phyloP scores from a whole-genome alignment of 345 rosid species.

The Gossypium longicalyx region DNA sequence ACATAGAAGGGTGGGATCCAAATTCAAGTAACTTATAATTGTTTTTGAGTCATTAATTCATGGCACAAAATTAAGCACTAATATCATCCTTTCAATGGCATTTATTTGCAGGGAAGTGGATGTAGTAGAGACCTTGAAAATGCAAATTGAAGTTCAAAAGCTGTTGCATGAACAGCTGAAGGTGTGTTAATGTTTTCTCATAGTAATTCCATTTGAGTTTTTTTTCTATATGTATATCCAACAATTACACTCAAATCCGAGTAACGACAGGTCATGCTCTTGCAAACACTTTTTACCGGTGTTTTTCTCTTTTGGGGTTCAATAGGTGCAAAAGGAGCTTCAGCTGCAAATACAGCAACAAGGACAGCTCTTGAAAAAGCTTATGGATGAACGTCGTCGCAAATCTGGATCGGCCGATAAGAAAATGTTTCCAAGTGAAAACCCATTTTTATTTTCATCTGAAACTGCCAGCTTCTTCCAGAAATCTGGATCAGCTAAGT shows the following conservation, averaged over 20 bases:
- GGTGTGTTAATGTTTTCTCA: conserved; percentile 8
- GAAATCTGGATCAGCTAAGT: background rate
- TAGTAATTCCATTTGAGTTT: background rate
- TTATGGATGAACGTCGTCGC: conserved; percentile 25
- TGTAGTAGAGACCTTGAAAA: conserved; percentile 19
- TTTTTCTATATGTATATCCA: too few relatives aligned
- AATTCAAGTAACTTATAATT: background rate
- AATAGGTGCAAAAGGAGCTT: conserved; percentile 26
- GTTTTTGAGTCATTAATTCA: background rate
- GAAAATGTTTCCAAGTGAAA: background rate
- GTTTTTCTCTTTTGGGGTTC: background rate
- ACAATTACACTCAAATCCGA: background rate
- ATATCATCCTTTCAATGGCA: background rate
- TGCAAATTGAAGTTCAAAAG: conserved; percentile 33
- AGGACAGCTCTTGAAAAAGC: conserved; percentile 27
- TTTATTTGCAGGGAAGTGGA: conserved; percentile 15
- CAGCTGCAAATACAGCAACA: conserved; percentile 30
- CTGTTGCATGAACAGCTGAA: conserved; percentile 29
- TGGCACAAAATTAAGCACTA: background rate
- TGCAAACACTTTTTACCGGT: background rate
- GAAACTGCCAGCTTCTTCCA: background rate
- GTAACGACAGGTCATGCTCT: background rate
- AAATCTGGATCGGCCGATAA: conserved; percentile 5
- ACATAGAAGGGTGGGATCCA: conserved; percentile 19
- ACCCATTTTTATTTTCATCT: background rate